phyloP scores from a whole-genome alignment of 1,284 basidiomycete species.

The Cutaneotrichosporon dermatis region DNA sequence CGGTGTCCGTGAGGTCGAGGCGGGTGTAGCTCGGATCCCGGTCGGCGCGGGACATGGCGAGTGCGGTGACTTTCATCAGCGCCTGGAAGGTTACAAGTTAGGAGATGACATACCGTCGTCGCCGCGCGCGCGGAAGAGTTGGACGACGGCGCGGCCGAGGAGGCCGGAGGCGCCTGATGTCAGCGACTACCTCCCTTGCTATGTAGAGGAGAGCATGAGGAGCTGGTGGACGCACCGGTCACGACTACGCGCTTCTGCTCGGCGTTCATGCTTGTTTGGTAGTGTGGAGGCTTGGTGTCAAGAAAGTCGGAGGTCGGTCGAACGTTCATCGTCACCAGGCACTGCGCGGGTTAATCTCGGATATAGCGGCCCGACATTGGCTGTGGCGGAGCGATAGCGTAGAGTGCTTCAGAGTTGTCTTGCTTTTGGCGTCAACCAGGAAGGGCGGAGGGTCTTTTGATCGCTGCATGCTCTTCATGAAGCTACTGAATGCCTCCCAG shows the following conservation, averaged over 20 bases:
- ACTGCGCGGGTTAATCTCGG: too few species aligned
- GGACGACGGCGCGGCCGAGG: constrained; percentile 50
- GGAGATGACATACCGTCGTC: constrained; percentile 28
- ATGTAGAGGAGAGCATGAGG: too few species aligned
- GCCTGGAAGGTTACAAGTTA: neutral
- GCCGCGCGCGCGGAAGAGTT: constrained; percentile 30
- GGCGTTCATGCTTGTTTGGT: neutral
- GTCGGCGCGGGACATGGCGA: constrained; percentile 47
- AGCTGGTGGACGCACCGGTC: constrained; percentile 22
- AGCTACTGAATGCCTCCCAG: too few species aligned
- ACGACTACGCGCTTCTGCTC: constrained; percentile 24
- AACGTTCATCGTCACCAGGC: too few species aligned
- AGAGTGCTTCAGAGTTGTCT: too few species aligned
- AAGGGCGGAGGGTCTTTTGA: too few species aligned
- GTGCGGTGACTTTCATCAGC: constrained; percentile 40
- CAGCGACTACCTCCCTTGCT: neutral
- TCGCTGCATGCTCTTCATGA: too few species aligned
- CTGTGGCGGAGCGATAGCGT: too few species aligned
- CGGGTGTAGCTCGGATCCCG: constrained; percentile 38
- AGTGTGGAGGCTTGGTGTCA: too few species aligned
- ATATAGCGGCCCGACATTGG: too few species aligned
- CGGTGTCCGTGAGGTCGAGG: constrained; percentile 51
- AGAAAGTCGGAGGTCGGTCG: too few species aligned
- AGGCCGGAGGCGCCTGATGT: constrained; percentile 52
- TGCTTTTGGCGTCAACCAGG: too few species aligned